phyloP scores from a whole-genome alignment of 1,139 yeast genomes.

The Scheffersomyces titani region DNA sequence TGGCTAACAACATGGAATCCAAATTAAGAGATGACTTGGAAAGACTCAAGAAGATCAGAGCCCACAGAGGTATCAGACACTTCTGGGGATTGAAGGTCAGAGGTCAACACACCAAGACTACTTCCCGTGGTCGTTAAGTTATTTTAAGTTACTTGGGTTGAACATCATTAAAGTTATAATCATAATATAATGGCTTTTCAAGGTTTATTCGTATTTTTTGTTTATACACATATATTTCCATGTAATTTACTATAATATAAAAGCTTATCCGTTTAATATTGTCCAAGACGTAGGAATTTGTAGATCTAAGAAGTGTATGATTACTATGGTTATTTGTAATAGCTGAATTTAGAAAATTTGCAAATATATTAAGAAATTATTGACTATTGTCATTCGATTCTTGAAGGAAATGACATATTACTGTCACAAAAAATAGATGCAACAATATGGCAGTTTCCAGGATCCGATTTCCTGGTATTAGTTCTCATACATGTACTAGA shows the following conservation, averaged over 20 bases:
- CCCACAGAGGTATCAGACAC: constrained; percentile 99
- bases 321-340: too few relatives aligned
- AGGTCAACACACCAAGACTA: constrained; percentile 99
- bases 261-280: not conserved
- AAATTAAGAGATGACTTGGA: constrained; percentile 99
- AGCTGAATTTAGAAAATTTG: not conserved
- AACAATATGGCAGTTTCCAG: too few relatives aligned
- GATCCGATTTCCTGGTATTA: too few relatives aligned
- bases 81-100: constrained; percentile 97
- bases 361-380: not conserved
- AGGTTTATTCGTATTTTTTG: constrained; percentile 7
- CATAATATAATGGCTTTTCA: not conserved
- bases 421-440: too few relatives aligned
- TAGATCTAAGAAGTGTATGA: too few relatives aligned
- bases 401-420: too few relatives aligned
- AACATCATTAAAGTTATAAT: constrained; percentile 1
- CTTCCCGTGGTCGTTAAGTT: constrained; percentile 83
- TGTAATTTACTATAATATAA: constrained; percentile 20
- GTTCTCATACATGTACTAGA: too few relatives aligned
- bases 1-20: constrained; percentile 98
- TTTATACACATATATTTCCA: constrained; percentile 14
- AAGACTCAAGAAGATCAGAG: constrained; percentile 99
- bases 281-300: too few relatives aligned
- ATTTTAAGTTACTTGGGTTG: constrained; percentile 15
- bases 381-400: not conserved